These are phyloP conservation scores for Plasmodium inui DNA, from an alignment of 169 alveolate species.

Conservation along the genomic window DNA sequence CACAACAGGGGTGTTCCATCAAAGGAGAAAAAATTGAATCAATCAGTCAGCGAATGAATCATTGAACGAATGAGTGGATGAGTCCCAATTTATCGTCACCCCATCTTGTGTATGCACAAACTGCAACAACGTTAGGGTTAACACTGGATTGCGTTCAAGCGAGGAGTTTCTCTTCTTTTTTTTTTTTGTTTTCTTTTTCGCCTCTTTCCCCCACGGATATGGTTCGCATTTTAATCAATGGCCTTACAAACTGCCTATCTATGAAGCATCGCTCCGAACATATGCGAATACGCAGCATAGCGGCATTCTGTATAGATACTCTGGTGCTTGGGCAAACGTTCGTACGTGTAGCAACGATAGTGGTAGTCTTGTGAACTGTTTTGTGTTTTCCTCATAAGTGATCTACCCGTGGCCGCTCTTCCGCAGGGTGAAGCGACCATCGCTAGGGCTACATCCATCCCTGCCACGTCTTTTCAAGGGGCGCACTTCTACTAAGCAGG, in stretches of 20 bases:
- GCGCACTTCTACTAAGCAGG: neutral
- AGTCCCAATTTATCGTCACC: neutral
- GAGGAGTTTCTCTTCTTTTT: neutral
- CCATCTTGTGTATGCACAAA: neutral
- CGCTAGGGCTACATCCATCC: neutral
- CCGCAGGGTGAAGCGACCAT: neutral
- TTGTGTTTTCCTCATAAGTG: neutral
- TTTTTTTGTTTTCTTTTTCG: neutral
- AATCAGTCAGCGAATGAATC: neutral
- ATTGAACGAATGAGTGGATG: neutral
- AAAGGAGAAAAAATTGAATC: neutral
- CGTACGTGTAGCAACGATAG: neutral
- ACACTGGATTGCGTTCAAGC: neutral
- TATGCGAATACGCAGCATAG: neutral
- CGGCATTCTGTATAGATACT: neutral
- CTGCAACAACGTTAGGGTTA: neutral
- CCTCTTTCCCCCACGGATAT: neutral
- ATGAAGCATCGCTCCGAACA: neutral
- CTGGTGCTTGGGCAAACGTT: neutral
- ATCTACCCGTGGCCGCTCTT: neutral
- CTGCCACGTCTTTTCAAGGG: neutral
- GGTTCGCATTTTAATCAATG: neutral
- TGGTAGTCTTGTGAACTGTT: neutral
- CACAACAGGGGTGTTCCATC: neutral
- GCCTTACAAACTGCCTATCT: neutral